Conservation (phyloP, 2,329 filamentous ascomycete genomes). For the Zopfia rhizophila region DNA sequence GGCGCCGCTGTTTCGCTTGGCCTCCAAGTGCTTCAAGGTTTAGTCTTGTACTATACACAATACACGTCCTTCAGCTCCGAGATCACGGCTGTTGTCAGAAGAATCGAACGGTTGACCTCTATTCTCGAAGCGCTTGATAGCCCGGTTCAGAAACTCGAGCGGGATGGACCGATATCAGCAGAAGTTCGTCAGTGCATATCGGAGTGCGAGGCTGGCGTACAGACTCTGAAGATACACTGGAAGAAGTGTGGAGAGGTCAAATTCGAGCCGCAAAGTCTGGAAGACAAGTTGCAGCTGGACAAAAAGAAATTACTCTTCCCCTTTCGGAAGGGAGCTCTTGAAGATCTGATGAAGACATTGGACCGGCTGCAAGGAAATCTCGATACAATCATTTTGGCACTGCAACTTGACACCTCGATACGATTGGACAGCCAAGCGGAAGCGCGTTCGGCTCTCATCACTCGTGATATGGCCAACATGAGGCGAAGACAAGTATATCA, state of each 20-base stretch:
- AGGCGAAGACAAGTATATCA: too few species aligned
- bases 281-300: slow-evolving; percentile 2
- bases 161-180: slow-evolving; percentile 4
- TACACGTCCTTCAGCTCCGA: slow-evolving; percentile 12
- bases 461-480: too few species aligned
- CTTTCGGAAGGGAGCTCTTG: slow-evolving; percentile 11
- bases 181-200: slow-evolving; percentile 4
- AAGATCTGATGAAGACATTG: slow-evolving; percentile 7
- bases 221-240: slow-evolving; percentile 1
- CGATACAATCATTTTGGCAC: slow-evolving; percentile 5
- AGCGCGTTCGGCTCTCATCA: too few species aligned
- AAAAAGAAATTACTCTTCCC: slow-evolving; percentile 11
- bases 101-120: slow-evolving; percentile 6
- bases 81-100: not conserved
- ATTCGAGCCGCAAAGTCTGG: too few species aligned
- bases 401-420: too few species aligned
- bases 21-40: slow-evolving; percentile 18
- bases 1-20: slow-evolving; percentile 17
- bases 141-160: slow-evolving; percentile 6
- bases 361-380: slow-evolving; percentile 12
- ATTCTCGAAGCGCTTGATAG: slow-evolving; percentile 10
- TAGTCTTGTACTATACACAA: slow-evolving; percentile 16
- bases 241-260: slow-evolving; percentile 12
- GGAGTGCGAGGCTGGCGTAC: slow-evolving; percentile 1
- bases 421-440: too few species aligned